Conservation (phyloP, 2,329 filamentous ascomycete genomes). For the Lasiodiplodia hormozganensis region DNA sequence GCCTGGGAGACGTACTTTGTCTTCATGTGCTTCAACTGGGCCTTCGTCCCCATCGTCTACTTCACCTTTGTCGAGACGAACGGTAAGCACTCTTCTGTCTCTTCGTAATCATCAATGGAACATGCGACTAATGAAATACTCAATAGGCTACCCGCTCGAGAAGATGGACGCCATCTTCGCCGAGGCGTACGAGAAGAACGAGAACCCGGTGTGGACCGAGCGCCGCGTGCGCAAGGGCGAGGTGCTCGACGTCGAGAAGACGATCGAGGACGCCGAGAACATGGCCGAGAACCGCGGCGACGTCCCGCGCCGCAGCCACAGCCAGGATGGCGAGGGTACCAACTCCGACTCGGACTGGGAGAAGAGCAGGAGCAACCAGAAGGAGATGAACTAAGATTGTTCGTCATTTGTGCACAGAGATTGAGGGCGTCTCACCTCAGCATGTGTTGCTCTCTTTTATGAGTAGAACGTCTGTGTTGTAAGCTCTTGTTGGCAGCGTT, state of each 20-base stretch:
- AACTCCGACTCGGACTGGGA: constrained; percentile 4
- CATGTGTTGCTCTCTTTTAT: too few species aligned
- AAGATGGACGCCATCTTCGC: constrained; percentile 40
- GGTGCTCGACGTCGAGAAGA: constrained; percentile 33
- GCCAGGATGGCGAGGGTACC: neutral
- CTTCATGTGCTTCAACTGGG: constrained; percentile 29
- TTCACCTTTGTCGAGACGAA: constrained; percentile 33
- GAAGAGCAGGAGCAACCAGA: neutral
- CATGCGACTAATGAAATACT: neutral
- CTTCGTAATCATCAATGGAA: neutral
- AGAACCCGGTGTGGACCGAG: constrained; percentile 39
- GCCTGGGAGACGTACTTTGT: constrained; percentile 30
- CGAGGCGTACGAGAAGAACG: constrained; percentile 37
- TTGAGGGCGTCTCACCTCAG: neutral
- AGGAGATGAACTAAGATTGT: neutral
- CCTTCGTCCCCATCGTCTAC: constrained; percentile 35
- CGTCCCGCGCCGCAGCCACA: constrained; percentile 11
- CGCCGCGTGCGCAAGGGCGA: constrained; percentile 35
- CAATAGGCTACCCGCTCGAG: constrained; percentile 36
- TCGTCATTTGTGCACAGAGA: too few species aligned
- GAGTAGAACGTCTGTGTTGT: too few species aligned
- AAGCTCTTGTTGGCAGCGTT: neutral
- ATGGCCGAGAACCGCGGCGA: constrained; percentile 20
- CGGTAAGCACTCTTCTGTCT: neutral
- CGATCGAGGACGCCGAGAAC: constrained; percentile 26